Conservation (phyloP, 2,329 filamentous ascomycete genomes). For the Didymella arachidicola region DNA sequence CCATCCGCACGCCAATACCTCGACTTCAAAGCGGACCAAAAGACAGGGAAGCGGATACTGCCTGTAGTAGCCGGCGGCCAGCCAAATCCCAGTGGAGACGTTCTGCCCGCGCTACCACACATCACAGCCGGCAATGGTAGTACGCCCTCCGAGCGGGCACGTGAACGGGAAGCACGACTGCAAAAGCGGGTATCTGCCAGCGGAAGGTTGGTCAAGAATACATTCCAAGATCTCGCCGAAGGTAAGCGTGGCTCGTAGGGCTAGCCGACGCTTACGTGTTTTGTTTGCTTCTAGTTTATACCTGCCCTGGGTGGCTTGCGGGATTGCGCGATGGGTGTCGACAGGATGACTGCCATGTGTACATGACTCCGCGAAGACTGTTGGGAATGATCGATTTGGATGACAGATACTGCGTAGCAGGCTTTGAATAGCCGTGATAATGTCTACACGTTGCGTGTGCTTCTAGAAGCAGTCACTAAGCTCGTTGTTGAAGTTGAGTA, state of each 20-base stretch:
- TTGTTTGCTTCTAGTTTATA: constrained; percentile 44
- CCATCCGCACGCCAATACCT: constrained; percentile 82
- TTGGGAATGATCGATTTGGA: constrained; percentile 4
- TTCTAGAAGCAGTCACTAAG: not conserved
- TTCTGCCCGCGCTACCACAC: constrained; percentile 67
- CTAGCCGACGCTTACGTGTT: constrained; percentile 40
- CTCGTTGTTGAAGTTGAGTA: not conserved
- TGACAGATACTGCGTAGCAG: constrained; percentile 5
- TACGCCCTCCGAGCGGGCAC: constrained; percentile 48
- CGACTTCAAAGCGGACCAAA: constrained; percentile 72
- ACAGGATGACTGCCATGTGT: constrained; percentile 31
- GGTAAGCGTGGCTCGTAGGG: constrained; percentile 47
- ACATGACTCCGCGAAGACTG: constrained; percentile 2
- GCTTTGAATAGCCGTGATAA: constrained; percentile 18
- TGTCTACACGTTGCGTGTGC: constrained; percentile 10
- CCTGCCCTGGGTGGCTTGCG: constrained; percentile 44
- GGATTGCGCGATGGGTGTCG: constrained; percentile 42
- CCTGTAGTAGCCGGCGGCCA: constrained; percentile 59
- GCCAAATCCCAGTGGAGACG: constrained; percentile 61
- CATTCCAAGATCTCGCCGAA: constrained; percentile 40
- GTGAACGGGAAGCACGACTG: constrained; percentile 47
- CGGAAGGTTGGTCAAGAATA: constrained; percentile 51
- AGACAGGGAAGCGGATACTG: constrained; percentile 46
- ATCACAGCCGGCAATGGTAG: constrained; percentile 54
- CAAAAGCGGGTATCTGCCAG: constrained; percentile 53